Evolutionary conservation across 495 filamentous ascomycete genomes (phyloP), one percentile per base, ranked within the genome.

Genomic region (Neurospora sp.): DNA sequence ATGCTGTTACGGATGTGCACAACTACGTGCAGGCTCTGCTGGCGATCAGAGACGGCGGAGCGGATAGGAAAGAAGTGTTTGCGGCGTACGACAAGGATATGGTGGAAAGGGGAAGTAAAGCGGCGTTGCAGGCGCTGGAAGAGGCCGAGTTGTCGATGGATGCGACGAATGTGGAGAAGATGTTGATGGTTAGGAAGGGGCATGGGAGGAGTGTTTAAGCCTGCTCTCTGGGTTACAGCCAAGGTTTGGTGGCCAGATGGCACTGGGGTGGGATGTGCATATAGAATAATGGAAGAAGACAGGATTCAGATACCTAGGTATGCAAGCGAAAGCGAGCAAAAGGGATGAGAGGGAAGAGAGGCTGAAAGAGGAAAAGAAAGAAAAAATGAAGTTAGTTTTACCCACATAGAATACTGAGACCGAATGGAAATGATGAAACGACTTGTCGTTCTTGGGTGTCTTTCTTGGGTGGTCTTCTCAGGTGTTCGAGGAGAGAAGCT

Each of bases 61-160:
- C 75, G 20, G 77, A 80, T n/a, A 44, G 71, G 44, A 14, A 61
- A 40, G 73, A 78, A 40, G 59, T 74, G 1, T 77, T 88, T 22
- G 38, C 69, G 9, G 76, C 69, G 6, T 88, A 87, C 71, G 85
- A 87, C 59, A 76, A 68, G 4, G 87, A 88, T 72, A 86, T 89
- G 83, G 80, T 85, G 9, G 73, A 76, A 6, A 78, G 87, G 3
- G 84, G 83, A 37, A 37, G 35, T 79, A 84, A 84, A 44, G 87
- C 87, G 45, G 85, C 87, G 18, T 22, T 40, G 39, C 75, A 78
- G 42, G 48, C 69, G 5, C 38, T 78, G 38, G 40, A 68, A 39
- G 77, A 78, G 48, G 77, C 74, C 0, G 75, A 75, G 35, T 37
- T 74, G 53, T 73, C 77, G 9, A 74, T 78, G 73, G 72, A 76